Evolutionary conservation across 495 filamentous ascomycete genomes (phyloP).

Genomic region (Hypoxylon crocopeplum): DNA sequence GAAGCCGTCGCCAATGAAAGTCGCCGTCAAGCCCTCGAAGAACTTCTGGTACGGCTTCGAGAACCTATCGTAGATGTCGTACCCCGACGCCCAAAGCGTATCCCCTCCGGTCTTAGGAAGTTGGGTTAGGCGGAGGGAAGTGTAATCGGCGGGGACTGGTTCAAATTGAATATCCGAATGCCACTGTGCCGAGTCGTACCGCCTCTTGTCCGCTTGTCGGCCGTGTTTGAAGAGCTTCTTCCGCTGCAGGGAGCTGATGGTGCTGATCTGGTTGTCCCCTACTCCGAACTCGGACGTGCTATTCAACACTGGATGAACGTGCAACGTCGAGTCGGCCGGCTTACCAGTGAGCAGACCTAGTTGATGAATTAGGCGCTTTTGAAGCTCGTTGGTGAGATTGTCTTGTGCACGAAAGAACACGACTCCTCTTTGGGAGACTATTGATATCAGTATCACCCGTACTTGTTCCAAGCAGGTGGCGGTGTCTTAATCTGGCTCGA

Average conservation of each 20-base stretch:
- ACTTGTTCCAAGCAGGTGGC: not conserved
- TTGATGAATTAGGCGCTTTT: slow-evolving; percentile 67
- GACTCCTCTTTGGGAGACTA: slow-evolving; percentile 79
- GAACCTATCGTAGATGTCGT: slow-evolving; percentile 77
- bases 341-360: slow-evolving; percentile 71
- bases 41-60: slow-evolving; percentile 69
- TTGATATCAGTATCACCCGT: not conserved
- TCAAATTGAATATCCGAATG: slow-evolving; percentile 74
- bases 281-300: slow-evolving; percentile 62
- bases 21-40: slow-evolving; percentile 70
- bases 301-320: slow-evolving; percentile 75
- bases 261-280: slow-evolving; percentile 75
- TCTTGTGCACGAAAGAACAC: slow-evolving; percentile 82
- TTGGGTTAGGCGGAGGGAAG: slow-evolving; percentile 62
- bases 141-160: slow-evolving; percentile 68
- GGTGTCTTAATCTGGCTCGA: not conserved
- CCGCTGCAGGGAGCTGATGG: slow-evolving; percentile 65
- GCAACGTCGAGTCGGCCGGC: slow-evolving; percentile 65
- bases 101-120: slow-evolving; percentile 71
- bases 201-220: not conserved
- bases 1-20: slow-evolving; percentile 68
- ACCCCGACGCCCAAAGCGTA: slow-evolving; percentile 71
- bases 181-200: too few species aligned
- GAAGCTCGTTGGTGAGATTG: slow-evolving; percentile 50
- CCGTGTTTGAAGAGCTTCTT: slow-evolving; percentile 61